Percentiles rank a stretch among this genome's conserved stretches.
These are phyloP conservation scores for Hyaloscypha bicolor DNA, from an alignment of 495 filamentous ascomycete genomes.

Conservation along the genomic window DNA sequence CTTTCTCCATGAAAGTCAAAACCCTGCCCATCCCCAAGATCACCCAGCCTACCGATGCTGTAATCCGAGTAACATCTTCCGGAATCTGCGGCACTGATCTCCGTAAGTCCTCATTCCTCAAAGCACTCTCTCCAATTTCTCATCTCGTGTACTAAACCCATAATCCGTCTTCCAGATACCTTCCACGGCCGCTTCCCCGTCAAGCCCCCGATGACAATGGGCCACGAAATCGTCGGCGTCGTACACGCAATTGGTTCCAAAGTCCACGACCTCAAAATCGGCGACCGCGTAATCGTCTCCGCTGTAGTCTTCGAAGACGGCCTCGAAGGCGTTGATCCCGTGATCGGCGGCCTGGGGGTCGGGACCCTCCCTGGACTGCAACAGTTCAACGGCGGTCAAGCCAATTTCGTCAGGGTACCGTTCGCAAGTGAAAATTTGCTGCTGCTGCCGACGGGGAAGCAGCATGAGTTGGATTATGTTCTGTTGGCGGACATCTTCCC, in stretches of 20 bases:
- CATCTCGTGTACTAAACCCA: no score
- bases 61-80: slow-evolving; percentile 40
- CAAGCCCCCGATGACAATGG: slow-evolving; percentile 29
- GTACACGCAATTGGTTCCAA: slow-evolving; percentile 39
- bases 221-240: slow-evolving; percentile 46
- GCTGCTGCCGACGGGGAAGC: slow-evolving; percentile 31
- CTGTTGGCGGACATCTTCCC: slow-evolving; percentile 41
- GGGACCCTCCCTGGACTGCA: slow-evolving; percentile 73
- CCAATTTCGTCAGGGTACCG: slow-evolving; percentile 45
- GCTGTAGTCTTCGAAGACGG: slow-evolving; percentile 53
- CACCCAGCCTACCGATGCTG: slow-evolving; percentile 33
- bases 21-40: slow-evolving; percentile 33
- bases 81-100: slow-evolving; percentile 42
- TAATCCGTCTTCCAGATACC: not conserved
- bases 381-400: slow-evolving; percentile 30
- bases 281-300: slow-evolving; percentile 43
- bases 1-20: slow-evolving; percentile 18
- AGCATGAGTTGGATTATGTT: slow-evolving; percentile 39
- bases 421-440: slow-evolving; percentile 42
- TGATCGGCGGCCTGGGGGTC: slow-evolving; percentile 70
- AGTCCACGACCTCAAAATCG: slow-evolving; percentile 34
- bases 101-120: not conserved
- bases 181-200: slow-evolving; percentile 34
- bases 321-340: slow-evolving; percentile 60
- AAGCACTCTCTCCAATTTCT: no score